A percentile compares a stretch with the other conserved stretches of the same genome.
These are phyloP conservation scores for Isatis lusitanica DNA, from an alignment of 441 rosid genomes.

Conservation along the genomic window DNA sequence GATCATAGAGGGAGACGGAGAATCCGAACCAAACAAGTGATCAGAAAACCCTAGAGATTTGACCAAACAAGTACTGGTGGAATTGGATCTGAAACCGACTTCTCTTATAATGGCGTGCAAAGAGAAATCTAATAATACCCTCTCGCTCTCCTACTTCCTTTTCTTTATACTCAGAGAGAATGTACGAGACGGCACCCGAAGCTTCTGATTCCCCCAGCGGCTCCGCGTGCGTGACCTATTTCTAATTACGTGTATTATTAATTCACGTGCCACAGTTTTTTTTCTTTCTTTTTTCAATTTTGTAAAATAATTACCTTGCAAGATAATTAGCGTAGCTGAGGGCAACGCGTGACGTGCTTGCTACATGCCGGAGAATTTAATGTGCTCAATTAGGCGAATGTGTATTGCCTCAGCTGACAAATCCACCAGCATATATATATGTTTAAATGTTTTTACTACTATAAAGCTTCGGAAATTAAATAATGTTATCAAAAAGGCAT, in stretches of 20 bases:
- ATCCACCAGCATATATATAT: not conserved
- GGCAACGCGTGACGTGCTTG: too few relatives aligned
- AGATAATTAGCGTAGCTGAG: too few relatives aligned
- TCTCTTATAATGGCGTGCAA: not conserved
- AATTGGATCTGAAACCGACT: conserved; percentile 19
- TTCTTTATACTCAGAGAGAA: conserved; percentile 22
- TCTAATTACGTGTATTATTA: too few relatives aligned
- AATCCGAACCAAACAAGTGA: conserved; percentile 1
- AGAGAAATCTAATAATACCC: not conserved
- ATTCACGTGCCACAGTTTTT: not conserved
- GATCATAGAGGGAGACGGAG: not conserved
- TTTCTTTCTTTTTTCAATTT: too few relatives aligned
- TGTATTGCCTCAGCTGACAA: not conserved
- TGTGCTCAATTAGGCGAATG: not conserved
- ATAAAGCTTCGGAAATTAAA: too few relatives aligned
- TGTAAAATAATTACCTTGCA: too few relatives aligned
- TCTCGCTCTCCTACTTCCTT: not conserved
- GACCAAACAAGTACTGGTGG: not conserved
- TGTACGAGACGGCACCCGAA: conserved; percentile 18
- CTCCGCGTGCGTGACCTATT: conserved; percentile 6
- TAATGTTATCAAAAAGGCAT: too few relatives aligned
- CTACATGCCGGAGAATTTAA: too few relatives aligned
- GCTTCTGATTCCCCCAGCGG: conserved; percentile 16
- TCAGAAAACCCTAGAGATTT: conserved; percentile 17
- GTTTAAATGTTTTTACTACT: too few relatives aligned